Evolutionary conservation across 2,329 filamentous ascomycete species (phyloP).

Genomic region (Calcarisporium arbuscula): DNA sequence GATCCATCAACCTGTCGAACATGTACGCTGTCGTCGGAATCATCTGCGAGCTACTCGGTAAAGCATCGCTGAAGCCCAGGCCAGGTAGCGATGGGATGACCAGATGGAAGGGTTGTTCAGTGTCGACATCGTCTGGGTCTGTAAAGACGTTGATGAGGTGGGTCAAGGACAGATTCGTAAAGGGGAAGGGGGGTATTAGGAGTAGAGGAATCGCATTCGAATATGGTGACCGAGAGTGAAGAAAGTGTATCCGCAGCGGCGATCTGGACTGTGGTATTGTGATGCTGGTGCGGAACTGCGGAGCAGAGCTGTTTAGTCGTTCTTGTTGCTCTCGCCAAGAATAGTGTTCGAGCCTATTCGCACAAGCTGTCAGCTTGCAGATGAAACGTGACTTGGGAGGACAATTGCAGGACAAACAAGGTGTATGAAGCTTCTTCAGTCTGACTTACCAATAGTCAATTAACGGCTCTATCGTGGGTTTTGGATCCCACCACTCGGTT

Average conservation of each 20-base stretch:
- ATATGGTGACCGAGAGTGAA: slow-evolving; percentile 51
- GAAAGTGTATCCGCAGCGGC: slow-evolving; percentile 55
- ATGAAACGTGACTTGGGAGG: too few species aligned
- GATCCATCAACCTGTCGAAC: slow-evolving; percentile 53
- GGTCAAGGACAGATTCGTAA: slow-evolving; percentile 54
- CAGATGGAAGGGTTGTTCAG: slow-evolving; percentile 54
- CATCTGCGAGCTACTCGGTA: slow-evolving; percentile 42
- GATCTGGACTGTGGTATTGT: slow-evolving; percentile 30
- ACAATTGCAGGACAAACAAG: too few species aligned
- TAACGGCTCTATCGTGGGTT: slow-evolving; percentile 55
- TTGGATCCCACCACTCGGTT: slow-evolving; percentile 52
- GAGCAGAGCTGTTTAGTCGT: slow-evolving; percentile 49
- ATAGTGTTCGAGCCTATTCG: slow-evolving; percentile 56
- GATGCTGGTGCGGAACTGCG: slow-evolving; percentile 58
- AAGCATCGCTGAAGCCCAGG: slow-evolving; percentile 60
- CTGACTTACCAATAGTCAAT: slow-evolving; percentile 61
- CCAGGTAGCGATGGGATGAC: slow-evolving; percentile 61
- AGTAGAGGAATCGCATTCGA: slow-evolving; percentile 54
- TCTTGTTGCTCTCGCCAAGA: slow-evolving; percentile 57
- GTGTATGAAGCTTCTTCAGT: too few species aligned
- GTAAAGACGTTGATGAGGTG: slow-evolving; percentile 50
- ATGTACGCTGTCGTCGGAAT: slow-evolving; percentile 47
- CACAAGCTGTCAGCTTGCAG: background rate
- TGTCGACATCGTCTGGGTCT: slow-evolving; percentile 39
- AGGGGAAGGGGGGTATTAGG: slow-evolving; percentile 59